Percentiles rank a stretch among this genome's conserved stretches.
phyloP scores from a whole-genome alignment of 2,329 filamentous ascomycete genomes.

The Aspergillus transmontanensis region DNA sequence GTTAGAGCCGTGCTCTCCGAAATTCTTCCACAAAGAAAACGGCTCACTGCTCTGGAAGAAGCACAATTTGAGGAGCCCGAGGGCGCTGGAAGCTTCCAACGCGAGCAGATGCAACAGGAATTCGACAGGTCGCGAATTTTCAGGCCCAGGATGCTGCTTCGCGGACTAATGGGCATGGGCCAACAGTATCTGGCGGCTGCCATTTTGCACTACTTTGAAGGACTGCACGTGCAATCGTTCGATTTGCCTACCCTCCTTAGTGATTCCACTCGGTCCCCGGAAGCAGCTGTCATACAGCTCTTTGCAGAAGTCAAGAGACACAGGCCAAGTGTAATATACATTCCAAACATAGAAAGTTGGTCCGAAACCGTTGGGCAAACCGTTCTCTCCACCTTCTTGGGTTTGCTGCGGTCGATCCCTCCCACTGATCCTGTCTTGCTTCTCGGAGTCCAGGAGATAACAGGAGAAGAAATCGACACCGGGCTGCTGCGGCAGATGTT shows the following conservation, averaged over 20 bases:
- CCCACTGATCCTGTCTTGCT: slow-evolving; percentile 88
- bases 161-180: slow-evolving; percentile 85
- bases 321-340: slow-evolving; percentile 93
- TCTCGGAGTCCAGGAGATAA: slow-evolving; percentile 78
- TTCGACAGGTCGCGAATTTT: slow-evolving; percentile 90
- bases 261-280: slow-evolving; percentile 76
- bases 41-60: slow-evolving; percentile 86
- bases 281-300: slow-evolving; percentile 85
- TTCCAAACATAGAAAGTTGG: slow-evolving; percentile 89
- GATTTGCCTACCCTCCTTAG: slow-evolving; percentile 85
- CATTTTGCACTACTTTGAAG: slow-evolving; percentile 86
- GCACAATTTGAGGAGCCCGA: slow-evolving; percentile 88
- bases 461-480: slow-evolving; percentile 61
- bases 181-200: slow-evolving; percentile 87
- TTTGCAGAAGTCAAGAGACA: slow-evolving; percentile 92
- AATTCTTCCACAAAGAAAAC: slow-evolving; percentile 81
- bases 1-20: slow-evolving; percentile 72
- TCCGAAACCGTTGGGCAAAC: slow-evolving; percentile 67
- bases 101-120: slow-evolving; percentile 74
- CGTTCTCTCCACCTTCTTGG: slow-evolving; percentile 77
- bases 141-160: slow-evolving; percentile 81
- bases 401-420: slow-evolving; percentile 78
- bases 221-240: slow-evolving; percentile 91
- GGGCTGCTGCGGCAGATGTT: slow-evolving; percentile 77
- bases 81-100: slow-evolving; percentile 78